Conservation (phyloP, 768 basidiomycete genomes). For the Lactarius vividus region DNA sequence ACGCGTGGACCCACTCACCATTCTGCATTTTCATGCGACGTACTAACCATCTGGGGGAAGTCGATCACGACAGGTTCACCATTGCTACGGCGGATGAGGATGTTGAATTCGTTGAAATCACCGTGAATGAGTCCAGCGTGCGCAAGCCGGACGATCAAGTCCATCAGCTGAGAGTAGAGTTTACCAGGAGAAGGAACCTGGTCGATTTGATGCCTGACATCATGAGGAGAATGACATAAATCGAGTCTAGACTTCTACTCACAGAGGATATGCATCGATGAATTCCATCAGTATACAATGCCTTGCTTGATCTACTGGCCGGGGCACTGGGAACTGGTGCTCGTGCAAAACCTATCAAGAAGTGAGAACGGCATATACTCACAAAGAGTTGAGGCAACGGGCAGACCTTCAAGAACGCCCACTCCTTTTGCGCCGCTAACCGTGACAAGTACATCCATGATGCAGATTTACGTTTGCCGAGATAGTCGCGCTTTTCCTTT, state of each 20-base stretch:
- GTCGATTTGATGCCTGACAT: conserved; percentile 76
- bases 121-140: conserved; percentile 96
- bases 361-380: neutral
- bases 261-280: conserved; percentile 94
- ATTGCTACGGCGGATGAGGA: conserved; percentile 77
- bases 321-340: conserved; percentile 90
- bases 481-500: conserved; percentile 94
- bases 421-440: conserved; percentile 95
- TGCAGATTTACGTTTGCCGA: conserved; percentile 92
- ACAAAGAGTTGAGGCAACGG: neutral
- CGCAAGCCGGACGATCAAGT: conserved; percentile 92
- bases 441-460: conserved; percentile 99
- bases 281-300: conserved; percentile 97
- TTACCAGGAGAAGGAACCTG: conserved; percentile 83
- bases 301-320: conserved; percentile 89
- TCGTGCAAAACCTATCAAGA: conserved; percentile 75
- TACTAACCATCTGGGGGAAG: conserved; percentile 99
- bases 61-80: conserved; percentile 90
- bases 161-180: conserved; percentile 91
- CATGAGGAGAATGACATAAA: conserved; percentile 12
- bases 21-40: conserved; percentile 94
- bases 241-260: conserved; percentile 34
- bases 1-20: conserved; percentile 53
- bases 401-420: conserved; percentile 94
- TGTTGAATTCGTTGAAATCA: conserved; percentile 99